A percentile compares a stretch with the other conserved stretches of the same genome.
Evolutionary conservation across 2,329 filamentous ascomycete species (phyloP).

Genomic region (Fusarium sp.): DNA sequence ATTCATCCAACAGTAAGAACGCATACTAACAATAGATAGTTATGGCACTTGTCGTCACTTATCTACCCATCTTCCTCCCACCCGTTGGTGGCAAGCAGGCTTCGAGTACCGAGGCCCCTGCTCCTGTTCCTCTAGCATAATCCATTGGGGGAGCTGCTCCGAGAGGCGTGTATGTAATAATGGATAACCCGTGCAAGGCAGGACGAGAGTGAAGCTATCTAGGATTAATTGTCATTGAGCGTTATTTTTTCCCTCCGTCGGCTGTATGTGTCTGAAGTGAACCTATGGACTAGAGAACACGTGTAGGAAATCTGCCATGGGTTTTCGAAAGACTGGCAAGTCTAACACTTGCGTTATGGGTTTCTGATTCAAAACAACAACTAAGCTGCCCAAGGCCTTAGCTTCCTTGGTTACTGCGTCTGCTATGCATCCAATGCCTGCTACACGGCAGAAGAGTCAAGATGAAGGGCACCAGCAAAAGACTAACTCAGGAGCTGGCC

Average conservation of each 20-base stretch:
- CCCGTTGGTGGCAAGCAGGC: slow-evolving; percentile 49
- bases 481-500: background rate
- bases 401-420: background rate
- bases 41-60: slow-evolving; percentile 68
- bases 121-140: slow-evolving; percentile 37
- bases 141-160: background rate
- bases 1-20: background rate
- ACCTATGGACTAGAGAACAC: background rate
- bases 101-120: slow-evolving; percentile 51
- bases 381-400: background rate
- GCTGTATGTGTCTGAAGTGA: background rate
- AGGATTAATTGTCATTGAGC: slow-evolving; percentile 19
- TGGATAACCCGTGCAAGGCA: background rate
- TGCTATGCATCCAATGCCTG: background rate
- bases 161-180: slow-evolving; percentile 14
- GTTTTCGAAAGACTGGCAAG: slow-evolving; percentile 14
- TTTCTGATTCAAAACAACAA: background rate
- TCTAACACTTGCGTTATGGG: background rate
- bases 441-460: background rate
- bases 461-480: background rate
- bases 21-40: slow-evolving; percentile 55
- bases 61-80: slow-evolving; percentile 64
- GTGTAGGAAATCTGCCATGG: slow-evolving; percentile 3
- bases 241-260: slow-evolving; percentile 10
- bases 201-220: background rate